Evolutionary conservation across 108 stramenopile genomes (phyloP), one percentile per base, ranked within the genome.

Genomic region (Nitzschia sp.): DNA sequence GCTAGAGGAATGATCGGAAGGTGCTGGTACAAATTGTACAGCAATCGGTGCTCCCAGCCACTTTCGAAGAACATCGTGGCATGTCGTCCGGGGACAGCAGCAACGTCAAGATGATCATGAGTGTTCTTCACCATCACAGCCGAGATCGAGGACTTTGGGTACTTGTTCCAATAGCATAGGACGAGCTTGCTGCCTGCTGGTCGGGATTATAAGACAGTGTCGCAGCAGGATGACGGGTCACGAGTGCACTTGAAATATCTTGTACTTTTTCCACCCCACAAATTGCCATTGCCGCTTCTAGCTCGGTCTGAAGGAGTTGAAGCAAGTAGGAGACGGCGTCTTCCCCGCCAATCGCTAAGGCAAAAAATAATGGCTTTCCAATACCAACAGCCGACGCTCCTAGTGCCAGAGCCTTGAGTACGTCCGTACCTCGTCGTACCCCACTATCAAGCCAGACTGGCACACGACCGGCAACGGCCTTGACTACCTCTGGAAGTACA

Each of bases 381-480:
- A 98, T 86, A 16, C 95, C 93, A 23, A 98, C 97, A 3, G 96
- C 96, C 54, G 85, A 76, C 1, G 95, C 95, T 23, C 97, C 97
- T 52, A 98, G 68, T 0, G 96, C 96, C 45, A 92, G 58, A 2
- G 89, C 90, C 79, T 91, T 91, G 59, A 94, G 54, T 5, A 86
- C 80, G 77, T 96, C 97, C 28, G 94, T 96, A 47, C 96, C 96
- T 59, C 93, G 80, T 45, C 88, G 80, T 41, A 97, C 73, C 32
- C 97, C 97, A 53, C 95, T 83, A 66, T 98, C 97, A 22, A 96
- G 63, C 48, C 90, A 87, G 17, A 98, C 78, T 45, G 95, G 90
- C 0, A 89, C 84, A 26, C 74, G 68, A 2, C 88, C 85, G 11
- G 63, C 81, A 23, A 89, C 93, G 0, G 92, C 95, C 29, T 44